These are phyloP conservation scores for Coemansia sp. DNA, from an alignment of 192 early-diverging fungal genomes.

Conservation along the genomic window DNA sequence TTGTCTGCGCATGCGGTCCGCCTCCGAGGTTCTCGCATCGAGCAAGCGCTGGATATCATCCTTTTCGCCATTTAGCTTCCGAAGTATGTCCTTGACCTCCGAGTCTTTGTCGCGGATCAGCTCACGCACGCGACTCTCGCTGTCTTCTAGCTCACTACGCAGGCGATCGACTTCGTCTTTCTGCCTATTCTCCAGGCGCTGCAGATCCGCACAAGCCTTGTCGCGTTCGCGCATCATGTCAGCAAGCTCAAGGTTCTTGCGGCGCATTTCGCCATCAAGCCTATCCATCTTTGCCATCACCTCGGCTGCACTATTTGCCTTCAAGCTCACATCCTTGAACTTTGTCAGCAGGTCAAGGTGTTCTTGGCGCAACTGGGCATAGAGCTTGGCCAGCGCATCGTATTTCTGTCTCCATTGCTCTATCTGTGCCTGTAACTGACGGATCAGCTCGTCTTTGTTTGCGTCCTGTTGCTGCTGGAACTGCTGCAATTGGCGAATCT, in stretches of 20 bases:
- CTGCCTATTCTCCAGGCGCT: constrained; percentile 75
- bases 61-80: constrained; percentile 82
- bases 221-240: constrained; percentile 93
- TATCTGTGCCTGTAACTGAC: constrained; percentile 86
- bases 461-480: constrained; percentile 70
- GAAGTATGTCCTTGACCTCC: constrained; percentile 79
- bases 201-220: constrained; percentile 76
- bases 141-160: constrained; percentile 75
- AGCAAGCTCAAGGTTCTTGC: constrained; percentile 76
- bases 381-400: constrained; percentile 96
- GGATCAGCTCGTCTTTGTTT: constrained; percentile 84
- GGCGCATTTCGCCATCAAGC: constrained; percentile 68
- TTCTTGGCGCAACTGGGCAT: constrained; percentile 93
- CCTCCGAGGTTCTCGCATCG: constrained; percentile 32
- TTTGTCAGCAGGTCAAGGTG: constrained; percentile 91
- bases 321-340: constrained; percentile 81
- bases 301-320: constrained; percentile 83
- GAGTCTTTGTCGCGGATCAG: constrained; percentile 76
- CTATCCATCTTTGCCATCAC: constrained; percentile 79
- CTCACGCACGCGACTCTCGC: constrained; percentile 74
- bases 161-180: constrained; percentile 81
- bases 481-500: constrained; percentile 70
- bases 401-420: constrained; percentile 98
- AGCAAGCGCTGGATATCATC: constrained; percentile 71
- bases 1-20: constrained; percentile 43